phyloP scores from a whole-genome alignment of 1,139 yeast genomes.

The Suzukiozyma palmioleophila region DNA sequence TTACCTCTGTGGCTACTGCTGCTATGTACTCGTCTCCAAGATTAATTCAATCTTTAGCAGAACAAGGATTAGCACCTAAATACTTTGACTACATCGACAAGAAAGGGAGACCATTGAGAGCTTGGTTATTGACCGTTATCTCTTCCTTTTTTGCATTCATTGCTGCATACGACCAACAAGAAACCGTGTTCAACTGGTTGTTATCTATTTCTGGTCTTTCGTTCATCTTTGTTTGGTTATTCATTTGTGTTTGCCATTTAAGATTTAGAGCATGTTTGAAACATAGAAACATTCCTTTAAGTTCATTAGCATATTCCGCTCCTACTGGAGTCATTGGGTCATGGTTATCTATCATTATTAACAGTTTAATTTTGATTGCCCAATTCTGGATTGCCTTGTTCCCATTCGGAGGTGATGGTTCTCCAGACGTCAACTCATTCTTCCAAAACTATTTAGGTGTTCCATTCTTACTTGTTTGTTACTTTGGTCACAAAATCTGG shows the following conservation, averaged over 20 bases:
- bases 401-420: constrained; percentile 33
- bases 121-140: constrained; percentile 15
- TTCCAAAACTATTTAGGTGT: constrained; percentile 31
- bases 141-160: constrained; percentile 19
- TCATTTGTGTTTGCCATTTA: constrained; percentile 28
- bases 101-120: constrained; percentile 34
- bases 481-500: constrained; percentile 28
- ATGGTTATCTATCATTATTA: constrained; percentile 16
- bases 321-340: constrained; percentile 23
- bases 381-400: constrained; percentile 41
- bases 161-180: constrained; percentile 16
- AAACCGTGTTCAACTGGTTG: constrained; percentile 21
- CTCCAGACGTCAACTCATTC: constrained; percentile 24
- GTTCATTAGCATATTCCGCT: constrained; percentile 27
- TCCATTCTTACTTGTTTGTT: constrained; percentile 23
- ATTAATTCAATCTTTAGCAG: constrained; percentile 32
- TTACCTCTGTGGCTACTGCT: constrained; percentile 32
- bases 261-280: constrained; percentile 28
- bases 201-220: constrained; percentile 21
- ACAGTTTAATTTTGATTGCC: constrained; percentile 18
- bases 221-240: constrained; percentile 22
- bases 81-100: constrained; percentile 28
- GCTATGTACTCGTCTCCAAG: constrained; percentile 35
- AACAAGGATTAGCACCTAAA: constrained; percentile 30
- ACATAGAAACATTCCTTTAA: constrained; percentile 23